phyloP scores from a whole-genome alignment of 495 filamentous ascomycete genomes.

The Friedmanniomyces endolithicus region DNA sequence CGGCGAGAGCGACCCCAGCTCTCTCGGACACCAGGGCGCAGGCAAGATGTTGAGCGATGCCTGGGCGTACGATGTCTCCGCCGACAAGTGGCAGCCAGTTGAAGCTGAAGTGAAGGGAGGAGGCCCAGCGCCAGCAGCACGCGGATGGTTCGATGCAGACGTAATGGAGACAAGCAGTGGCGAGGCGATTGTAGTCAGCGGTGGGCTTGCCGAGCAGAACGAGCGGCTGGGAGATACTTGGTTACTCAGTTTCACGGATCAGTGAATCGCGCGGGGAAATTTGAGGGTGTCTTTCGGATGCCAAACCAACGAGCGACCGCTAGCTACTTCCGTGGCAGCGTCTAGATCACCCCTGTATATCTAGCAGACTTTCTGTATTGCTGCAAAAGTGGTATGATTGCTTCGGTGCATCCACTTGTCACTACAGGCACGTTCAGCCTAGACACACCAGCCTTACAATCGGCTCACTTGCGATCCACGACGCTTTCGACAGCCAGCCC shows the following conservation, averaged over 20 bases:
- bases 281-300: no score
- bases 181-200: conserved; percentile 33
- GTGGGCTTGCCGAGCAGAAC: conserved; percentile 38
- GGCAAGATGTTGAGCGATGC: conserved; percentile 60
- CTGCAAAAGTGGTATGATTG: no score
- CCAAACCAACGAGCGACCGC: conserved; percentile 32
- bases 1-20: conserved; percentile 52
- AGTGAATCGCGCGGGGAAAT: no score
- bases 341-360: conserved; percentile 40
- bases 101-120: conserved; percentile 38
- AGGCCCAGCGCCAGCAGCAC: conserved; percentile 11
- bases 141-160: conserved; percentile 34
- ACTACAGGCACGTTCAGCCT: no score
- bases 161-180: conserved; percentile 14
- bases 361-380: neutral
- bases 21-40: conserved; percentile 50
- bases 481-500: neutral
- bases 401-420: no score
- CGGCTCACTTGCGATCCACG: neutral
- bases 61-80: conserved; percentile 57
- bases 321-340: conserved; percentile 43
- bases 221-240: conserved; percentile 38
- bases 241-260: conserved; percentile 8
- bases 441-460: neutral
- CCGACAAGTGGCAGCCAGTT: conserved; percentile 41